Base-by-base conservation (phyloP, 345 rosid genomes). In the Aquilaria yunnanensis region DNA sequence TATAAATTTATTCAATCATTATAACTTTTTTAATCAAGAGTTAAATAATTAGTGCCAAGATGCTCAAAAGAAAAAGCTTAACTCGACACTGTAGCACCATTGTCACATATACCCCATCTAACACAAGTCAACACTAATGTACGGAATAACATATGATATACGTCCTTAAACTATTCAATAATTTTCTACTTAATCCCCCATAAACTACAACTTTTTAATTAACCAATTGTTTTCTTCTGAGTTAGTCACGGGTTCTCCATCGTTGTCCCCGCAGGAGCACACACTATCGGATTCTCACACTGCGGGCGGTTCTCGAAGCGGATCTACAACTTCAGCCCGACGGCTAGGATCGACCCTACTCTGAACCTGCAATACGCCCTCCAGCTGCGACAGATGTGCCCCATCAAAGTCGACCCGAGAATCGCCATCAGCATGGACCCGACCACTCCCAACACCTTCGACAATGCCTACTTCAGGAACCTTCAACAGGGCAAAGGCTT, bases 371-470 rank as follows among this genome's bases (percentile, higher is more conserved):
- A 14, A 1, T 92, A 92, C 32, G 92, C 90, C 0, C 8, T 71
- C 23, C 78, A 83, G 67, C 84, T 92, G 4, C 69, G 88, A 34
- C 72, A 75, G 33, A 78, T 83, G 96, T 92, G 98, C 47, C 96
- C 96, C 16, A 0, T 56, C 3, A 66, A 65, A 0, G 95, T 92
- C 2, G 92, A 92, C 62, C 82, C 92, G 5, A 70, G 78, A 34
- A 81, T 87, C 11, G 98, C 93, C 54, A 85, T 92, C 59, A 76
- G 82, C 84, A 82, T 92, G 93, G 98, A 92, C 59, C 96, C 98
- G 0, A 65, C 77, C 6, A 73, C 92, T 0, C 90, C 95, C 43
- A 84, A 56, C n/a, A 73, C 43, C 9, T 92, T 92, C 56, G 98
- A 92, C 80, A 92, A 92, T 14, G 78, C 69, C 16, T 92, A 92